These are phyloP conservation scores for Monosporascus sp. DNA, from an alignment of 2,329 filamentous ascomycete genomes.

Conservation along the genomic window DNA sequence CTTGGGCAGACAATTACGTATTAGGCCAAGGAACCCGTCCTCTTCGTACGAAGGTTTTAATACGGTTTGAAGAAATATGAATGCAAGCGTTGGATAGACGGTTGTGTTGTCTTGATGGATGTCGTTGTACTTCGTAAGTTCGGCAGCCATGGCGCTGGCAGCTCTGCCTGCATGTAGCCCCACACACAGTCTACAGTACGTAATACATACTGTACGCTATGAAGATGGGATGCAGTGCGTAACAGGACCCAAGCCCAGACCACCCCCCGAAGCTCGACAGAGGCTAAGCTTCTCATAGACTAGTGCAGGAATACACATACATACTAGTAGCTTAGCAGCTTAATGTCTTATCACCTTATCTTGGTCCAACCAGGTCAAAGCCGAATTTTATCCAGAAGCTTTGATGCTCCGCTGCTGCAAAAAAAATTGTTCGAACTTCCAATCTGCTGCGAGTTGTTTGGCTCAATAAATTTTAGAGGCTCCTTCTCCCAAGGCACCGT, in stretches of 20 bases:
- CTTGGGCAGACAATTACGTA: slow-evolving; percentile 15
- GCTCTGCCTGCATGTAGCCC: not conserved
- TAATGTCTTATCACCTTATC: not conserved
- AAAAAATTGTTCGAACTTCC: slow-evolving; percentile 37
- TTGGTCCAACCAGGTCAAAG: not conserved
- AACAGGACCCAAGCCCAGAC: not conserved
- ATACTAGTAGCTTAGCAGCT: not conserved
- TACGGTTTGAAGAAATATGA: no score
- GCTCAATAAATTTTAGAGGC: slow-evolving; percentile 34
- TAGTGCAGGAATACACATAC: not conserved
- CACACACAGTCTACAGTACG: not conserved
- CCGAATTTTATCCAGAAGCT: not conserved
- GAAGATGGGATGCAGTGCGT: not conserved
- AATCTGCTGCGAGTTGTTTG: slow-evolving; percentile 16
- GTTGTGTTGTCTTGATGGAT: not conserved
- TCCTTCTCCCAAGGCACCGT: slow-evolving; percentile 22
- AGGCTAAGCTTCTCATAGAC: not conserved
- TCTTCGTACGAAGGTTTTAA: no score
- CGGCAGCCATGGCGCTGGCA: not conserved
- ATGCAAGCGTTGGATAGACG: no score
- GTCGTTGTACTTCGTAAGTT: not conserved
- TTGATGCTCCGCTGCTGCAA: slow-evolving; percentile 14
- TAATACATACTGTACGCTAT: not conserved
- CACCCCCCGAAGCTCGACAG: no score
- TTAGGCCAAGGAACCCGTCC: no score